Evolutionary conservation across 1,284 basidiomycete genomes (phyloP).

Genomic region (Pseudozyma sp.): DNA sequence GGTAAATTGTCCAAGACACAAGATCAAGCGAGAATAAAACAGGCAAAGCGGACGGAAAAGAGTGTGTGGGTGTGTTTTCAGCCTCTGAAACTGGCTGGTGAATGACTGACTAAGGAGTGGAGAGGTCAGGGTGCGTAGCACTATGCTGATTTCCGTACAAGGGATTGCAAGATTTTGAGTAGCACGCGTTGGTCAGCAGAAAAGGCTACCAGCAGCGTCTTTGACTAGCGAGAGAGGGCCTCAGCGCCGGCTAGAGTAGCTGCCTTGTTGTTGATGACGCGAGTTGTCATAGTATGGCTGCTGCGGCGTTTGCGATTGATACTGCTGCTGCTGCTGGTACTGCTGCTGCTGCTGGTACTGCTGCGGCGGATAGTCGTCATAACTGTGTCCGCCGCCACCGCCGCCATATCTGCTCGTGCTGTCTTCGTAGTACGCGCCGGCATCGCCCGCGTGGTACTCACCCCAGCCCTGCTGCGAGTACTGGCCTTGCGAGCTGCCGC

Average conservation of each 20-base stretch:
- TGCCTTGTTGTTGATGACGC: conserved; percentile 12
- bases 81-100: not conserved
- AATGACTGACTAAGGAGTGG: not conserved
- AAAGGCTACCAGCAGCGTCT: not conserved
- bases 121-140: not conserved
- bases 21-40: conserved; percentile 6
- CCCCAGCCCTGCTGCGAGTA: conserved; percentile 62
- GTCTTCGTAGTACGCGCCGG: conserved; percentile 60
- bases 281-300: conserved; percentile 39
- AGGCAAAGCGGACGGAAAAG: not conserved
- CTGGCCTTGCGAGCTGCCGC: conserved; percentile 17
- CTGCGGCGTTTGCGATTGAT: conserved; percentile 3
- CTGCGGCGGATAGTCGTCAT: conserved; percentile 40
- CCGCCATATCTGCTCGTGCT: conserved; percentile 47
- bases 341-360: conserved; percentile 24
- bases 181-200: not conserved
- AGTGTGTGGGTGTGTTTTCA: not conserved
- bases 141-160: conserved; percentile 5
- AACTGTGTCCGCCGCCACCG: conserved; percentile 17
- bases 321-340: conserved; percentile 22
- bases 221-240: not conserved
- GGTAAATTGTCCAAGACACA: conserved; percentile 13
- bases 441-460: conserved; percentile 60
- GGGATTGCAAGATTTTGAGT: not conserved
- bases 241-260: conserved; percentile 29